Conservation (phyloP, 1,284 basidiomycete genomes). For the Cystobasidiaceae sp. region DNA sequence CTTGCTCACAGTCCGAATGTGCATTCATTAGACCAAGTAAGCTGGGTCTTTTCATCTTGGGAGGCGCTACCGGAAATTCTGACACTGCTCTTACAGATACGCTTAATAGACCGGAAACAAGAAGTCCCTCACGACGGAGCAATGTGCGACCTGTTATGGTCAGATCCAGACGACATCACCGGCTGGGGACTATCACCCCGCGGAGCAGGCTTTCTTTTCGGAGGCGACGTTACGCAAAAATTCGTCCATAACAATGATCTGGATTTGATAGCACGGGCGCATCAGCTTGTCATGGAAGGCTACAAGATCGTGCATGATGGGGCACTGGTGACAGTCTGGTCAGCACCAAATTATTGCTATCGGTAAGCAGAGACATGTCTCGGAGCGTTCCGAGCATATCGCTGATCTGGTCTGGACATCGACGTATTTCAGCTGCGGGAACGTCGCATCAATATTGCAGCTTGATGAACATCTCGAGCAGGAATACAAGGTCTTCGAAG, state of each 20-base stretch:
- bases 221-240: conserved; percentile 79
- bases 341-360: conserved; percentile 98
- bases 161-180: conserved; percentile 90
- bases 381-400: no score
- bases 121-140: conserved; percentile 99
- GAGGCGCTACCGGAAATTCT: not conserved
- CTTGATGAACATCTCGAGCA: conserved; percentile 83
- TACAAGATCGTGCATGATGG: conserved; percentile 97
- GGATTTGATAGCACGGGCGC: conserved; percentile 91
- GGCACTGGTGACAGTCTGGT: conserved; percentile 97
- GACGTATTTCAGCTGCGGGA: no score
- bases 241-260: conserved; percentile 87
- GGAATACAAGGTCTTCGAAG: conserved; percentile 83
- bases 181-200: conserved; percentile 97
- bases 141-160: conserved; percentile 98
- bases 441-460: conserved; percentile 87
- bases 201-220: conserved; percentile 93
- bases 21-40: conserved; percentile 76
- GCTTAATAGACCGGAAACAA: conserved; percentile 90
- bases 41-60: conserved; percentile 40
- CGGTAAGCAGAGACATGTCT: no score
- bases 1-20: conserved; percentile 59
- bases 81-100: conserved; percentile 60
- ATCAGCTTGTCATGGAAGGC: conserved; percentile 95
- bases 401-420: no score